Evolutionary conservation across 176 grass and related monocot genomes (phyloP).

Genomic region (Aegilops speltoides): DNA sequence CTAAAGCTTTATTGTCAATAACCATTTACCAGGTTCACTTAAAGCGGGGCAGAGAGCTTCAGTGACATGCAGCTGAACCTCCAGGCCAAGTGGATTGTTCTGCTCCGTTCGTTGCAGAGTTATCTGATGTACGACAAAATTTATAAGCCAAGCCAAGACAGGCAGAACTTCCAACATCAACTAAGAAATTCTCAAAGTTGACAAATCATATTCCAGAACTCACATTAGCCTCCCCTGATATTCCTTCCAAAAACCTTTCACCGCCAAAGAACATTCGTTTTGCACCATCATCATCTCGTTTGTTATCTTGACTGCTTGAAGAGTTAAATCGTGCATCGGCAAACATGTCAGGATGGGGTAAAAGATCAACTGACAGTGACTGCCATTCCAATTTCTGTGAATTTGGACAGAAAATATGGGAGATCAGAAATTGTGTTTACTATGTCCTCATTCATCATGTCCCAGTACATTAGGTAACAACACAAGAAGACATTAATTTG

Average conservation of each 20-base stretch:
- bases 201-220: slow-evolving; percentile 37
- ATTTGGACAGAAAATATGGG: slow-evolving; percentile 37
- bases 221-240: slow-evolving; percentile 96
- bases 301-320: slow-evolving; percentile 56
- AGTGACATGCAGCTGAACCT: slow-evolving; percentile 93
- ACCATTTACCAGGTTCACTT: slow-evolving; percentile 90
- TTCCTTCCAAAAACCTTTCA: slow-evolving; percentile 97
- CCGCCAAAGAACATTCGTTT: slow-evolving; percentile 96
- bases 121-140: slow-evolving; percentile 63
- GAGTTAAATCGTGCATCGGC: slow-evolving; percentile 74
- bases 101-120: slow-evolving; percentile 86
- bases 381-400: slow-evolving; percentile 93
- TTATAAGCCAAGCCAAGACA: slow-evolving; percentile 23
- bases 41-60: slow-evolving; percentile 98
- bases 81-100: slow-evolving; percentile 91
- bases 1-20: slow-evolving; percentile 24
- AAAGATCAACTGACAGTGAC: slow-evolving; percentile 89
- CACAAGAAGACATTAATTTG: slow-evolving; percentile 32
- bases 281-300: slow-evolving; percentile 82
- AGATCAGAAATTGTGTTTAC: slow-evolving; percentile 17
- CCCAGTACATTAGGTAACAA: slow-evolving; percentile 10
- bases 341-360: slow-evolving; percentile 99
- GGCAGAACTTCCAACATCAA: slow-evolving; percentile 24
- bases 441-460: not conserved
- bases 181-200: slow-evolving; percentile 16